Percentiles rank a stretch among this genome's conserved stretches.
These are phyloP conservation scores for Neoboletus brunneissimus DNA, from an alignment of 768 basidiomycete species.

Conservation along the genomic window DNA sequence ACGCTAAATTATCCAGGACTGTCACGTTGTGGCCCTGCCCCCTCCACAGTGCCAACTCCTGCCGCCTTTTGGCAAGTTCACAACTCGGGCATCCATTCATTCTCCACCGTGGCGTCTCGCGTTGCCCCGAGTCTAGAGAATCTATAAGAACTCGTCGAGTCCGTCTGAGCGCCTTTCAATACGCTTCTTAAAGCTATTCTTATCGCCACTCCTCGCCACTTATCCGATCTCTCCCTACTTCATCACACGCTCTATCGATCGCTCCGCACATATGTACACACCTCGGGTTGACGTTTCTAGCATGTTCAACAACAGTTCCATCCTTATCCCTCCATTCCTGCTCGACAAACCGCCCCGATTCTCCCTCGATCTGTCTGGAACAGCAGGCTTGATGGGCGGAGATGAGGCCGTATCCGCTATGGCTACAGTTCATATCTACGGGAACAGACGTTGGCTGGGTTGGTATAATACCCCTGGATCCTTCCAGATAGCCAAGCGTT, in stretches of 20 bases:
- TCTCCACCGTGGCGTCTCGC: too few species aligned
- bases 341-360: constrained; percentile 6
- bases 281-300: background rate
- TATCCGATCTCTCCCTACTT: background rate
- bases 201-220: too few species aligned
- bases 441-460: constrained; percentile 27
- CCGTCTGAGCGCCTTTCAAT: too few species aligned
- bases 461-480: constrained; percentile 37
- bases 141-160: too few species aligned
- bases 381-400: constrained; percentile 30
- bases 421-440: constrained; percentile 28
- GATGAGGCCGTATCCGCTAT: constrained; percentile 32
- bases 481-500: constrained; percentile 24
- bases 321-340: background rate
- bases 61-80: accelerated
- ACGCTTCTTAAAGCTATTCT: too few species aligned
- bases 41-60: too few species aligned
- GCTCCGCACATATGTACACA: background rate
- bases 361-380: constrained; percentile 24
- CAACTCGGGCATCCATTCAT: too few species aligned
- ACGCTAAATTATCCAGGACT: too few species aligned
- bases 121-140: too few species aligned
- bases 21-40: too few species aligned
- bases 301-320: background rate
- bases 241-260: background rate